Evolutionary conservation across 768 basidiomycete genomes (phyloP).

Genomic region (Boletellus emodensis): DNA sequence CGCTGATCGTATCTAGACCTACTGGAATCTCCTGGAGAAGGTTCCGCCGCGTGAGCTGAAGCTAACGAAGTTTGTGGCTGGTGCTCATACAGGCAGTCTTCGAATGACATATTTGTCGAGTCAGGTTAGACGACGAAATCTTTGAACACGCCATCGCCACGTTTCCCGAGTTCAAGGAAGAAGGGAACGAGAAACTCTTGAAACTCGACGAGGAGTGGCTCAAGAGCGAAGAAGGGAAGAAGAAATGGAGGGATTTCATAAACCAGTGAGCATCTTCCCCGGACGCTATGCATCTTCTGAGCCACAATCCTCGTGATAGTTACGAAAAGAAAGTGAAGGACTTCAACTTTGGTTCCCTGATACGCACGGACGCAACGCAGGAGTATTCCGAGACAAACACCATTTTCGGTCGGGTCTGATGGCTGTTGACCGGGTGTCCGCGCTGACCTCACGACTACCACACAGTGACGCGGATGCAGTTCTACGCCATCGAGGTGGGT

Average conservation of each 20-base stretch:
- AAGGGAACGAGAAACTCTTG: constrained; percentile 43
- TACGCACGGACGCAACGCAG: constrained; percentile 70
- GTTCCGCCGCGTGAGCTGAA: constrained; percentile 71
- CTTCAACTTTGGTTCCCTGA: constrained; percentile 94
- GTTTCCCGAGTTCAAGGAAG: constrained; percentile 76
- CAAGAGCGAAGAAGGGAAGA: constrained; percentile 86
- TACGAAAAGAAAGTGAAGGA: constrained; percentile 91
- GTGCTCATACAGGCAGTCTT: not conserved
- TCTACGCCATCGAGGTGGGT: constrained; percentile 86
- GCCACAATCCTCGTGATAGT: constrained; percentile 32
- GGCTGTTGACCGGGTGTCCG: not conserved
- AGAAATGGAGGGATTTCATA: constrained; percentile 88
- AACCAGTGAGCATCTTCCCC: constrained; percentile 43
- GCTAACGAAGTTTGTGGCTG: constrained; percentile 67
- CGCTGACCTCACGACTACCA: constrained; percentile 10
- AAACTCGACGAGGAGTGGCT: constrained; percentile 87
- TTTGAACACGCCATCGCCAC: constrained; percentile 65
- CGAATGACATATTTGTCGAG: constrained; percentile 15
- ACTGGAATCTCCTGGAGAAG: constrained; percentile 89
- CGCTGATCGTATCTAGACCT: constrained; percentile 54
- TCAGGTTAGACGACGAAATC: constrained; percentile 84
- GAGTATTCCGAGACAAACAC: constrained; percentile 93
- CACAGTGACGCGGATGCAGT: constrained; percentile 45
- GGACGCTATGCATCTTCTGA: not conserved
- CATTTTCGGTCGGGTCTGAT: constrained; percentile 69